Percentiles rank a stretch among this genome's conserved stretches.
Conservation (phyloP, 2,329 filamentous ascomycete genomes). For the Botrytis paeoniae region DNA sequence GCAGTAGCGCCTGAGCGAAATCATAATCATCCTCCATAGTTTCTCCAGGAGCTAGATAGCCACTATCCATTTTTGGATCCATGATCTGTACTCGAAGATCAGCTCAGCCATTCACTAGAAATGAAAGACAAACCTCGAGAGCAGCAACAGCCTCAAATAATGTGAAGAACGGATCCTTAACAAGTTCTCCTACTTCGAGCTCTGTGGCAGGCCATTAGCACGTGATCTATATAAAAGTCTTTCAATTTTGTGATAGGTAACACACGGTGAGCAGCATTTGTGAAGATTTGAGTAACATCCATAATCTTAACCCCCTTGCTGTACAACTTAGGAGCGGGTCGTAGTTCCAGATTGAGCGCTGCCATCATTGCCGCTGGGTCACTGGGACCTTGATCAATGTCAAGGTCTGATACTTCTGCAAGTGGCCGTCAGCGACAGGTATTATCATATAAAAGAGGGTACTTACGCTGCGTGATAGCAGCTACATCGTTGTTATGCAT, state of each 20-base stretch:
- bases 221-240: constrained; percentile 24
- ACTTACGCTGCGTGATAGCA: constrained; percentile 31
- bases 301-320: constrained; percentile 51
- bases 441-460: background rate
- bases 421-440: constrained; percentile 23
- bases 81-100: constrained; percentile 66
- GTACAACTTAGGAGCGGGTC: constrained; percentile 35
- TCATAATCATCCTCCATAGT: constrained; percentile 83
- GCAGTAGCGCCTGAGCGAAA: constrained; percentile 62
- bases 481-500: constrained; percentile 32
- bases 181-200: constrained; percentile 73
- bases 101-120: background rate
- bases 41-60: constrained; percentile 73
- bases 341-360: constrained; percentile 31
- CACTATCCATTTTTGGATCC: constrained; percentile 99
- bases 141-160: constrained; percentile 92
- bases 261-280: constrained; percentile 52
- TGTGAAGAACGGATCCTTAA: constrained; percentile 93
- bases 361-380: constrained; percentile 28
- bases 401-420: constrained; percentile 33
- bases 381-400: constrained; percentile 31
- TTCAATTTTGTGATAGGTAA: constrained; percentile 18
- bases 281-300: constrained; percentile 59
- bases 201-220: constrained; percentile 48
- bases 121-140: constrained; percentile 56